Conservation (phyloP, 2,329 filamentous ascomycete species). For the Ustulina deusta region DNA sequence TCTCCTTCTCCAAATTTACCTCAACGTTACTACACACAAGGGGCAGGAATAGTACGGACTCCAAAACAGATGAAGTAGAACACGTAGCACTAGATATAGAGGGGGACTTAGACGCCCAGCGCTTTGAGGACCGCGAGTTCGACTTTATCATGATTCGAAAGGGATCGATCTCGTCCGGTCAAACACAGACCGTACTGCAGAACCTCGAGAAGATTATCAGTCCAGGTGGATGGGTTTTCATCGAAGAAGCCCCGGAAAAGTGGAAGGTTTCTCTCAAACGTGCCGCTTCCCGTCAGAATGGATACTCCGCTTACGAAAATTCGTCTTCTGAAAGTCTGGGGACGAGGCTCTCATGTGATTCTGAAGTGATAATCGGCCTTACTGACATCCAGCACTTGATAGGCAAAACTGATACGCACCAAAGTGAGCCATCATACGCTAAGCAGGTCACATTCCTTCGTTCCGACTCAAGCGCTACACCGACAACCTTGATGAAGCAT, state of each 20-base stretch:
- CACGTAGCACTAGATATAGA: not conserved
- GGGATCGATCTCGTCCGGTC: not conserved
- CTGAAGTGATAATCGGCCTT: not conserved
- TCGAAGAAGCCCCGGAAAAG: slow-evolving; percentile 1
- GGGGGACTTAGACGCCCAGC: not conserved
- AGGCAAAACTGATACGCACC: not conserved
- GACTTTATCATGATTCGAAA: slow-evolving; percentile 7
- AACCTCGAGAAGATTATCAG: slow-evolving; percentile 7
- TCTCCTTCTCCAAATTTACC: slow-evolving; percentile 3
- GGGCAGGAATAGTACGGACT: not conserved
- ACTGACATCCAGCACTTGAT: not conserved
- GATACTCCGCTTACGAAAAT: not conserved
- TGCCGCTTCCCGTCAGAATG: not conserved
- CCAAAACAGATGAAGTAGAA: not conserved
- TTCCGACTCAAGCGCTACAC: not conserved
- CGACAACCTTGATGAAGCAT: not conserved
- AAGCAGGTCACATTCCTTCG: slow-evolving; percentile 12
- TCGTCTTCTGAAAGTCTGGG: not conserved
- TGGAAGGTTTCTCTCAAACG: not conserved
- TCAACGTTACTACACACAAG: not conserved
- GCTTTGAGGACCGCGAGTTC: not conserved
- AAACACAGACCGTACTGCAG: not conserved
- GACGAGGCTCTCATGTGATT: not conserved
- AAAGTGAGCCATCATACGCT: not conserved
- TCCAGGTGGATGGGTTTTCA: slow-evolving; percentile 2